Base-by-base conservation (phyloP, 1,284 basidiomycete genomes). In the Chondrostereum purpureum region DNA sequence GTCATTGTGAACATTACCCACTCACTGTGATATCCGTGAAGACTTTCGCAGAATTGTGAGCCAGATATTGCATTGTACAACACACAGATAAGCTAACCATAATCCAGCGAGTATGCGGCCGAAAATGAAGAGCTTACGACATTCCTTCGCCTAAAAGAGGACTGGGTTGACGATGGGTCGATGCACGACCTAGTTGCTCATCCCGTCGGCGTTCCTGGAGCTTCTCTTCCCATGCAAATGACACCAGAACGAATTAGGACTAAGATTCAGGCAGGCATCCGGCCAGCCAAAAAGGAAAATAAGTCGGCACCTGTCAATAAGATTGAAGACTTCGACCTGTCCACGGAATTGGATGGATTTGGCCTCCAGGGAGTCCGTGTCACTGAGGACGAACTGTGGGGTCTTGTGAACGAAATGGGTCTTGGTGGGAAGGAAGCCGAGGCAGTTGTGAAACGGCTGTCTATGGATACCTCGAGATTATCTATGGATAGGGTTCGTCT, bases 171-270 rank as follows among this genome's bases (percentile, higher is more conserved):
- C 42, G 80, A 85, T 39, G 80, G 77, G 57, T 73, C 72, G 54
- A 67, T 61, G 33, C 72, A 70, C 21, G 64, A 66, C 13, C 74
- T 71, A 31, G 66, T 60, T 17, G 69, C 58, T 1, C 71, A 77
- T 52, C 78, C 83, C 11, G 73, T 89, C 37, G 87, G 87, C 43
- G 84, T 90, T 2, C 86, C 88, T 1, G 87, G 87, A 2, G 87
- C 83, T 0, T 69, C 77, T 27, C 70, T 78, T 3, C 84, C 87
- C 10, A 65, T 78, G 11, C 76, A 88, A 56, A 88, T 89, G 81
- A 83, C 80, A n/a, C 83, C 85, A 19, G 78, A 83, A 40, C 81
- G 78, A 51, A 67, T 82, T 48, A 80, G 67, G 53, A 71, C 71
- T 42, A 74, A 75, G 52, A 70, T 78, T 45, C 64, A 78, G 14